Conservation (phyloP, 176 grass and related monocot genomes). For the Aechmea fasciata region DNA sequence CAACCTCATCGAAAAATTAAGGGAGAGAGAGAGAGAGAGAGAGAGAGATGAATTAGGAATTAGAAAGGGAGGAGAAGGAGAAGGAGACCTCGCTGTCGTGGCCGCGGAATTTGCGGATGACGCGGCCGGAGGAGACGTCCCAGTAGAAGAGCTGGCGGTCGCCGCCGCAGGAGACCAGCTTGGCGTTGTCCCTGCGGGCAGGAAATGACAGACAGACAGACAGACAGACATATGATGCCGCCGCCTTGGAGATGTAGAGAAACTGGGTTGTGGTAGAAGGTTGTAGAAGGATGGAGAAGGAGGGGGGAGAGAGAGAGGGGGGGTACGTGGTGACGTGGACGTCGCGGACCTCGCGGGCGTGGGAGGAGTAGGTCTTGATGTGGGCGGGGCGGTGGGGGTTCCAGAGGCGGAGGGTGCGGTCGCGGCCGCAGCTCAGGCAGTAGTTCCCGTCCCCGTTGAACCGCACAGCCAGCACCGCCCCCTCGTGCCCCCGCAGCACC, state of each 20-base stretch:
- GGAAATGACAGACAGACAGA: background rate
- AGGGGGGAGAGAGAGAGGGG: background rate
- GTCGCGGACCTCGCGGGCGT: constrained; percentile 89
- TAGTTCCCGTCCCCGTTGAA: constrained; percentile 93
- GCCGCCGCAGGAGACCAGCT: constrained; percentile 78
- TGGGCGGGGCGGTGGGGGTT: constrained; percentile 77
- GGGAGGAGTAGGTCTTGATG: constrained; percentile 91
- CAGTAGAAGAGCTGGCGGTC: constrained; percentile 92
- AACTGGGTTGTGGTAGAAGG: background rate
- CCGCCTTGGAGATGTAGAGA: background rate
- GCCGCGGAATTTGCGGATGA: constrained; percentile 87
- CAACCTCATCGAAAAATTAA: too few relatives aligned
- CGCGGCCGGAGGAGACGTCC: constrained; percentile 69
- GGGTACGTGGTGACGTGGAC: constrained; percentile 70
- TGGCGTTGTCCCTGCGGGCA: constrained; percentile 61
- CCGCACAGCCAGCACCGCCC: constrained; percentile 75
- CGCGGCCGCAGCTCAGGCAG: constrained; percentile 95
- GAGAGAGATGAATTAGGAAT: background rate
- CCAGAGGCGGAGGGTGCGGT: constrained; percentile 87
- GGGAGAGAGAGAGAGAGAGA: background rate
- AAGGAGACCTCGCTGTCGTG: constrained; percentile 79
- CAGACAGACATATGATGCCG: too few relatives aligned
- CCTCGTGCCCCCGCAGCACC: constrained; percentile 68
- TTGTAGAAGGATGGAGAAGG: background rate
- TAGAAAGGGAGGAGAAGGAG: background rate